Conservation (phyloP, 2,329 filamentous ascomycete genomes). For the Claviceps purpurea region DNA sequence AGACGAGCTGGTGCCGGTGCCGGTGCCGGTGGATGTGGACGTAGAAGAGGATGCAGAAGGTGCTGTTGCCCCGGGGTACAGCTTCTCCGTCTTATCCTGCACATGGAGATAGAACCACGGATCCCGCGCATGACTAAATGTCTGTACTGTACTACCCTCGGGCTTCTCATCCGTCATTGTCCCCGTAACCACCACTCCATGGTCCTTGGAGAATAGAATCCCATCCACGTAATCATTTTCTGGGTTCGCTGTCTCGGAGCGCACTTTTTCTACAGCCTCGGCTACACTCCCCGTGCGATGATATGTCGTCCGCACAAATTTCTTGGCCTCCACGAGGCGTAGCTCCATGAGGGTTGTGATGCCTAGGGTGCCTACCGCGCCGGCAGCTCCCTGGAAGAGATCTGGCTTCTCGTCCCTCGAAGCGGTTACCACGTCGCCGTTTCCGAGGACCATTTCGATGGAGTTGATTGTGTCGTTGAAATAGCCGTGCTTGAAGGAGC, state of each 20-base stretch:
- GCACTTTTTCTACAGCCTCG: constrained; percentile 34
- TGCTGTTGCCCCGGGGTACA: neutral
- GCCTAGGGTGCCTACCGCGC: constrained; percentile 55
- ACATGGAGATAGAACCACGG: constrained; percentile 71
- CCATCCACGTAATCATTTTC: constrained; percentile 60
- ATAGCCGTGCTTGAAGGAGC: constrained; percentile 56
- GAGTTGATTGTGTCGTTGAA: constrained; percentile 51
- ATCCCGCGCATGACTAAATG: constrained; percentile 45
- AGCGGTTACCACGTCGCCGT: constrained; percentile 47
- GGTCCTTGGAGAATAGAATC: constrained; percentile 48
- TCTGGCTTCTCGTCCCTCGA: constrained; percentile 32
- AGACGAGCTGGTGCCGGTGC: no score
- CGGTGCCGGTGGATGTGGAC: constrained; percentile 4
- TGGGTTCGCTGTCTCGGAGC: constrained; percentile 28
- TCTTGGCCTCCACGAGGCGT: constrained; percentile 43
- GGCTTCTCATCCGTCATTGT: constrained; percentile 42
- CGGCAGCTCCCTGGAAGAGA: constrained; percentile 52
- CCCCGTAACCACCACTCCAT: constrained; percentile 55
- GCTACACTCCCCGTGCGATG: constrained; percentile 35
- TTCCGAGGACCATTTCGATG: constrained; percentile 57
- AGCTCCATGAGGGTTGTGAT: constrained; percentile 55
- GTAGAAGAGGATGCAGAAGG: constrained; percentile 9
- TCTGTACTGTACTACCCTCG: constrained; percentile 30
- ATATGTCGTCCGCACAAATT: constrained; percentile 51
- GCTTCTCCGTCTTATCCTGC: constrained; percentile 26